Evolutionary conservation across 2,329 filamentous ascomycete genomes (phyloP), one percentile per base, ranked within the genome.

Genomic region (Aureobasidium sp.): DNA sequence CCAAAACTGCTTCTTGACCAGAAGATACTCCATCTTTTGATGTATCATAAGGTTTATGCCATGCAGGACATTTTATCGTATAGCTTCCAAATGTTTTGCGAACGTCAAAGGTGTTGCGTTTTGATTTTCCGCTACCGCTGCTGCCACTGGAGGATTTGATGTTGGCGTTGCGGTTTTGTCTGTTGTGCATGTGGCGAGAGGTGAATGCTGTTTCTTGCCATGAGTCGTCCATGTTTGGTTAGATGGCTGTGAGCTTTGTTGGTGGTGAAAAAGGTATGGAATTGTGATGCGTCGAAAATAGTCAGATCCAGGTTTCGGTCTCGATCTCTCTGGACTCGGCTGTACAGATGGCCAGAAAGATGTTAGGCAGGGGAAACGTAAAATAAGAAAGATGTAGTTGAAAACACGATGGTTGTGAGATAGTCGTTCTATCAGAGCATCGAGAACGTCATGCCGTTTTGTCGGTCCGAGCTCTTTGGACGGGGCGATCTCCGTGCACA

Each of bases 171-270:
- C 23, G n/a, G 47, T 15, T 3, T 12, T 15, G 17, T 2, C 53
- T 17, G 13, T 57, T 57, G 29, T 57, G 53, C 53, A 57, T 57
- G 53, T 57, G 53, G 17, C 53, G 53, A 8, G 53, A 34, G 20
- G 17, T 4, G 13, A 57, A 57, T 32, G 53, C 53, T 36, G 17
- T 36, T 36, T 57, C 53, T 20, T 57, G 53, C 53, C 53, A 57
- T n/a, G 32, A 37, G 50, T 57, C 20, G 53, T 57, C 41, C 51
- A 55, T 55, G 1, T 17, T 39, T 17, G 48, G 13, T 13, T 0
- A 37, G 13, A 15, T 6, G 34, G 41, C 3, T 37, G 8, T 37
- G 8, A 46, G 1, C 5, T 13, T 15, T 15, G 23, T 44, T 44
- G 20, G 4, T 44, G 7, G 34, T 50, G 7, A 5, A 15, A 20